Percentiles rank a stretch among this genome's conserved stretches.
These are phyloP conservation scores for Calonectria pauciramosa DNA, from an alignment of 2,329 filamentous ascomycete genomes.

Conservation along the genomic window DNA sequence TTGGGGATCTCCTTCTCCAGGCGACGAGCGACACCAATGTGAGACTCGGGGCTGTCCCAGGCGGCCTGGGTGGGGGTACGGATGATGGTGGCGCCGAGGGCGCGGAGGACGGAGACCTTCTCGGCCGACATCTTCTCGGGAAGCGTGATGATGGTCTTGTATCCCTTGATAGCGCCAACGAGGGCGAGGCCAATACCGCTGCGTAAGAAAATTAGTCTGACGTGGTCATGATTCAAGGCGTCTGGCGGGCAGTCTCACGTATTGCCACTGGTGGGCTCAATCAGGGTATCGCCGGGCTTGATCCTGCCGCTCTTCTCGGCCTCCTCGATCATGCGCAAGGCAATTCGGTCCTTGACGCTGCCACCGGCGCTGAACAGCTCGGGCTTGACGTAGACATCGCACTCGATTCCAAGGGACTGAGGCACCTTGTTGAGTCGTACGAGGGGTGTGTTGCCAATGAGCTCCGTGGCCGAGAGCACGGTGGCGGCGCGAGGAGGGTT, in stretches of 20 bases:
- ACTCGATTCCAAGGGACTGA: conserved; percentile 89
- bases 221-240: conserved; percentile 29
- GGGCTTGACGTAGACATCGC: conserved; percentile 90
- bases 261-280: conserved; percentile 98
- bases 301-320: conserved; percentile 93
- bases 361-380: conserved; percentile 96
- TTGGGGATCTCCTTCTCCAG: conserved; percentile 97
- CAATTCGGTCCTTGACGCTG: conserved; percentile 95
- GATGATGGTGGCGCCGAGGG: conserved; percentile 96
- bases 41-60: conserved; percentile 93
- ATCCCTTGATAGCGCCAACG: conserved; percentile 95
- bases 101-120: conserved; percentile 95
- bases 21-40: conserved; percentile 93
- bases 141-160: conserved; percentile 98
- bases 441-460: conserved; percentile 97
- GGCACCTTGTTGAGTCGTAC: conserved; percentile 95
- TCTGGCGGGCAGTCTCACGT: conserved; percentile 65
- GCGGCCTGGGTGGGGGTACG: conserved; percentile 96
- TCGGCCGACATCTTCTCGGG: conserved; percentile 99
- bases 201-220: conserved; percentile 45
- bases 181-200: conserved; percentile 92
- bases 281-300: conserved; percentile 96
- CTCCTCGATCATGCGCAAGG: conserved; percentile 96
- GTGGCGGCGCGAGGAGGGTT: conserved; percentile 52
- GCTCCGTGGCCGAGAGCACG: conserved; percentile 78